Percentiles rank a stretch among this genome's conserved stretches.
phyloP scores from a whole-genome alignment of 2,329 filamentous ascomycete genomes.

The Aciculosporium take region DNA sequence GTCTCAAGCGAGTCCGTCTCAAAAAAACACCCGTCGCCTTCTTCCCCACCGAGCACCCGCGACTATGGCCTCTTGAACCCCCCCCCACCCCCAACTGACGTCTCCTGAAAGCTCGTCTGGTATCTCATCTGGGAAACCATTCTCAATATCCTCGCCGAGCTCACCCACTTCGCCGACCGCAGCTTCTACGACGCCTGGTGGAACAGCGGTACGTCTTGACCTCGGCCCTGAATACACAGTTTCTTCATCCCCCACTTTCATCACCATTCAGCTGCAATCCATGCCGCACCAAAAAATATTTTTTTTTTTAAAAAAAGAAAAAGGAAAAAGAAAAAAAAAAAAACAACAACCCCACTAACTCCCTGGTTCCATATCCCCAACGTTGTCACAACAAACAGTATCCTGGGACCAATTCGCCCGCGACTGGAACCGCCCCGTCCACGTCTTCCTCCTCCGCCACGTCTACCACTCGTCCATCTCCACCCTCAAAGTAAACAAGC shows the following conservation, averaged over 20 bases:
- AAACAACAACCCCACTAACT: no score
- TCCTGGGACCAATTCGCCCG: slow-evolving; percentile 66
- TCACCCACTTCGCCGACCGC: slow-evolving; percentile 64
- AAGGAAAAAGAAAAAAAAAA: no score
- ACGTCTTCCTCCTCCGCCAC: slow-evolving; percentile 63
- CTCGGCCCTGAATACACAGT: no score
- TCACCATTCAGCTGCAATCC: no score
- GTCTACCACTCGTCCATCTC: slow-evolving; percentile 70
- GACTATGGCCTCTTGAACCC: no score
- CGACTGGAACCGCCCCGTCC: slow-evolving; percentile 67
- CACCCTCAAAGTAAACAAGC: slow-evolving; percentile 53
- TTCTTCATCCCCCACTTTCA: no score
- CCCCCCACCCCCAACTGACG: no score
- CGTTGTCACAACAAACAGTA: slow-evolving; percentile 17
- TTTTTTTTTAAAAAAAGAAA: no score
- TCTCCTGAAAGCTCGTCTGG: slow-evolving; percentile 40
- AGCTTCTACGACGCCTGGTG: slow-evolving; percentile 56
- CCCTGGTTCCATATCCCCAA: not conserved
- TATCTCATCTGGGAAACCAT: slow-evolving; percentile 71
- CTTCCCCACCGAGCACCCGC: no score
- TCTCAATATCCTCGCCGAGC: slow-evolving; percentile 61
- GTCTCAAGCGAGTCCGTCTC: no score
- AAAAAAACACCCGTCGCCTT: no score
- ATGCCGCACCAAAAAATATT: no score
- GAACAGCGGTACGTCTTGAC: slow-evolving; percentile 38